phyloP scores from a whole-genome alignment of 2,329 filamentous ascomycete genomes.

The Penicillium italicum region DNA sequence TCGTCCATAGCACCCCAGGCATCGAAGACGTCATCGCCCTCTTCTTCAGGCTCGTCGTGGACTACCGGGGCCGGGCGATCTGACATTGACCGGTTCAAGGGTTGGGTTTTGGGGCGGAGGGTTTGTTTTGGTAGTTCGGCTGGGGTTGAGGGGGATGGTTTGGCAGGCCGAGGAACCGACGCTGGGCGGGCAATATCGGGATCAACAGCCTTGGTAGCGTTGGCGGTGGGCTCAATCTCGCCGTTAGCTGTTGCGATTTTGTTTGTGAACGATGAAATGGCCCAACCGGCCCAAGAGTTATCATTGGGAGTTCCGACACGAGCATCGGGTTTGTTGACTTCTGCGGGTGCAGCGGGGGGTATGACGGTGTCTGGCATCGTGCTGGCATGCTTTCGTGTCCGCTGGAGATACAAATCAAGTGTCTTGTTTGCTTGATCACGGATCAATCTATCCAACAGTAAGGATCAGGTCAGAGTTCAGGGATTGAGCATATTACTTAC shows the following conservation, averaged over 20 bases:
- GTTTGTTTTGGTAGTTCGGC: constrained; percentile 22
- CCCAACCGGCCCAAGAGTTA: constrained; percentile 88
- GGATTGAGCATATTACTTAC: constrained; percentile 29
- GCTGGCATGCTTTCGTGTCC: constrained; percentile 72
- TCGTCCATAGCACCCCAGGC: constrained; percentile 70
- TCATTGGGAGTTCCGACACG: constrained; percentile 76
- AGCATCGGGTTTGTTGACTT: constrained; percentile 50
- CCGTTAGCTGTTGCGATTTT: constrained; percentile 80
- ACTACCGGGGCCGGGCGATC: constrained; percentile 38
- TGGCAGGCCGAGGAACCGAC: constrained; percentile 47
- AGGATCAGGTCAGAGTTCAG: not conserved
- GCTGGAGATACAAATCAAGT: constrained; percentile 77
- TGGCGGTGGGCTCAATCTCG: constrained; percentile 68
- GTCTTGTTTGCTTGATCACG: constrained; percentile 90
- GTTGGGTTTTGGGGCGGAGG: constrained; percentile 26
- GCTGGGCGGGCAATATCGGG: constrained; percentile 45
- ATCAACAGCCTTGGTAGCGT: constrained; percentile 45
- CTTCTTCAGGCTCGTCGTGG: constrained; percentile 43
- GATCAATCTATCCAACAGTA: constrained; percentile 54
- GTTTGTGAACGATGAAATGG: constrained; percentile 97
- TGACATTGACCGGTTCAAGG: constrained; percentile 41
- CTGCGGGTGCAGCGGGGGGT: constrained; percentile 58
- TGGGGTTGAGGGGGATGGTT: constrained; percentile 29
- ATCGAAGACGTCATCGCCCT: constrained; percentile 62
- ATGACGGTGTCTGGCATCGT: constrained; percentile 77